Conservation (phyloP, 2,329 filamentous ascomycete genomes). For the Beauveria sp. region DNA sequence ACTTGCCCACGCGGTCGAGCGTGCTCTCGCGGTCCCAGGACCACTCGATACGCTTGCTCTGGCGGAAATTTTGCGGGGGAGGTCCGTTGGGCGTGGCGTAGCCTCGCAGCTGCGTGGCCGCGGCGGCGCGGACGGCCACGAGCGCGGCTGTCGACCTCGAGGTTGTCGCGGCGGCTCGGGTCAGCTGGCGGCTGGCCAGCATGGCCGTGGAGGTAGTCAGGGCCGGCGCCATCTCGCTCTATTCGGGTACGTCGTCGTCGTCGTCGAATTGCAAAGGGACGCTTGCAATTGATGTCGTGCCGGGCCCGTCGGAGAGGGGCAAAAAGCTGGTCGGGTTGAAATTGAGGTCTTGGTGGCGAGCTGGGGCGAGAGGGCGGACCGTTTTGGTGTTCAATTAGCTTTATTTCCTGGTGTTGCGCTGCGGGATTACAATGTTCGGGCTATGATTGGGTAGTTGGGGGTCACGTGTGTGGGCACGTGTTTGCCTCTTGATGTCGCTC, state of each 20-base stretch:
- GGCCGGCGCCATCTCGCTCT: constrained; percentile 24
- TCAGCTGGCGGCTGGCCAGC: constrained; percentile 29
- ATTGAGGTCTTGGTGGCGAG: constrained; percentile 8
- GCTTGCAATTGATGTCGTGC: constrained; percentile 10
- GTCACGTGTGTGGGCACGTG: constrained; percentile 25
- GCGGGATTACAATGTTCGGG: constrained; percentile 34
- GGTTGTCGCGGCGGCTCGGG: constrained; percentile 16
- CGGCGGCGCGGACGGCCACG: constrained; percentile 16
- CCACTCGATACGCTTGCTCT: constrained; percentile 68
- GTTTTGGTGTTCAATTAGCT: constrained; percentile 10
- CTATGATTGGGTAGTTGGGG: constrained; percentile 26
- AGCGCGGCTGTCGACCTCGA: constrained; percentile 14
- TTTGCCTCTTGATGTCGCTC: too few species aligned
- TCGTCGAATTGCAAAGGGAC: constrained; percentile 6
- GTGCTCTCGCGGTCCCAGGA: constrained; percentile 69
- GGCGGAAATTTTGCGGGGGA: constrained; percentile 73
- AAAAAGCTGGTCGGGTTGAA: background rate
- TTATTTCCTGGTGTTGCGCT: constrained; percentile 18
- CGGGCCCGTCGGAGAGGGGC: background rate
- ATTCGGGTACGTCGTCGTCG: background rate
- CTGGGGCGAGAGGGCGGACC: constrained; percentile 7
- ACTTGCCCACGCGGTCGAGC: constrained; percentile 80
- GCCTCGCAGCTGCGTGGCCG: constrained; percentile 24
- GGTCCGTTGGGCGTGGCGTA: constrained; percentile 69
- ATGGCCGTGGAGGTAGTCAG: constrained; percentile 25